phyloP scores from a whole-genome alignment of 202 grass and related monocot genomes.

The Setaria italica region DNA sequence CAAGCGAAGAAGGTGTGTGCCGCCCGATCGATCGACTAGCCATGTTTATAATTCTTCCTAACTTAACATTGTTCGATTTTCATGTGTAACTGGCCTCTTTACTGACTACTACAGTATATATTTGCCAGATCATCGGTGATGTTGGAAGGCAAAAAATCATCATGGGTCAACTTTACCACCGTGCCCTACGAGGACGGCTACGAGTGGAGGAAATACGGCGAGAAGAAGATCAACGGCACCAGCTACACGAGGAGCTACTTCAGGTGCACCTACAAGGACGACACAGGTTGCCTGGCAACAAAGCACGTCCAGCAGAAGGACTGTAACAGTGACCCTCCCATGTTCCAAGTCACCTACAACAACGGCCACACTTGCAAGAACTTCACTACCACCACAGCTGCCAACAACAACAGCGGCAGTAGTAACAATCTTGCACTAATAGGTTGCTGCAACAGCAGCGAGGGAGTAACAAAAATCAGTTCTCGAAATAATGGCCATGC shows the following conservation, averaged over 20 bases:
- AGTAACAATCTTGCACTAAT: too few relatives aligned
- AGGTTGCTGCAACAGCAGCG: too few relatives aligned
- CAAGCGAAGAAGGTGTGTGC: slow-evolving; percentile 1
- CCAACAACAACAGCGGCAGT: too few relatives aligned
- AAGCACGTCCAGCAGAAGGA: slow-evolving; percentile 40
- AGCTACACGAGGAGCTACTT: slow-evolving; percentile 57
- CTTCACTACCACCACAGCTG: too few relatives aligned
- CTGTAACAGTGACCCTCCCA: not conserved
- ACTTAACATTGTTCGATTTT: too few relatives aligned
- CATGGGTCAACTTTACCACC: not conserved
- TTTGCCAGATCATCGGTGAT: not conserved
- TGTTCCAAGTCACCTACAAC: slow-evolving; percentile 37
- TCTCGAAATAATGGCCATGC: too few relatives aligned
- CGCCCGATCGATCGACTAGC: too few relatives aligned
- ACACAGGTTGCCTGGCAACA: slow-evolving; percentile 47
- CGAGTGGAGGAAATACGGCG: slow-evolving; percentile 67
- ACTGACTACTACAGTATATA: not conserved
- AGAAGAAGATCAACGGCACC: slow-evolving; percentile 54
- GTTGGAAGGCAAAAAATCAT: not conserved
- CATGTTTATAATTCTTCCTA: too few relatives aligned
- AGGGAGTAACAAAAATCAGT: too few relatives aligned
- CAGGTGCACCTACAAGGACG: slow-evolving; percentile 61
- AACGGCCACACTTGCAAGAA: slow-evolving; percentile 8
- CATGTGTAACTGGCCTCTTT: too few relatives aligned
- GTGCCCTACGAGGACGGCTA: slow-evolving; percentile 47